Conservation (phyloP, 2,329 filamentous ascomycete species). For the Cercospora sp. region DNA sequence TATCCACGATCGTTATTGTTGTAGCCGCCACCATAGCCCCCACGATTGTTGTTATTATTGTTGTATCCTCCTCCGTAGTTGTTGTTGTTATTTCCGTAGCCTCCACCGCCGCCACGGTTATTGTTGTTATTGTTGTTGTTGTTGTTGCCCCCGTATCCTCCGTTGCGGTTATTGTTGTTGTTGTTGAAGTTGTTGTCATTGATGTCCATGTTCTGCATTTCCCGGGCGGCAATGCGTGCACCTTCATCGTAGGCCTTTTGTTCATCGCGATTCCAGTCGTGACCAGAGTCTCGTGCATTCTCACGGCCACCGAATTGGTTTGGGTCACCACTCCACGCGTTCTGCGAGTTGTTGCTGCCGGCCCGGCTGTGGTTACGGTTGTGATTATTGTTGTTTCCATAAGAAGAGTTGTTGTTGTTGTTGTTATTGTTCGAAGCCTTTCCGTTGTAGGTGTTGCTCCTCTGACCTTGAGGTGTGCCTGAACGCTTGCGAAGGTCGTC, state of each 20-base stretch:
- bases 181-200: conserved; percentile 11
- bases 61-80: conserved; percentile 16
- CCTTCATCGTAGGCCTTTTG: conserved; percentile 18
- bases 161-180: conserved; percentile 6
- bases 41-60: conserved; percentile 3
- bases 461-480: conserved; percentile 5
- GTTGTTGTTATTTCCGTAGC: conserved; percentile 15
- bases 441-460: conserved; percentile 9
- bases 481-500: conserved; percentile 13
- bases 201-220: conserved; percentile 13
- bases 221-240: conserved; percentile 14
- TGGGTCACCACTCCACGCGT: conserved; percentile 2
- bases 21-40: background rate
- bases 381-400: background rate
- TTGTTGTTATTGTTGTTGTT: conserved; percentile 17
- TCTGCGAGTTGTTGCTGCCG: conserved; percentile 13
- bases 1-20: conserved; percentile 3
- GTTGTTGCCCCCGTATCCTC: conserved; percentile 7
- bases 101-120: conserved; percentile 10
- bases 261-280: conserved; percentile 17
- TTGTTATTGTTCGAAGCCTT: conserved; percentile 2
- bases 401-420: background rate
- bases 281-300: conserved; percentile 12
- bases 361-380: conserved; percentile 9
- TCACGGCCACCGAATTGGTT: conserved; percentile 3